Evolutionary conservation across 2,329 filamentous ascomycete species (phyloP).

Genomic region (Malbranchea cinnamomea): DNA sequence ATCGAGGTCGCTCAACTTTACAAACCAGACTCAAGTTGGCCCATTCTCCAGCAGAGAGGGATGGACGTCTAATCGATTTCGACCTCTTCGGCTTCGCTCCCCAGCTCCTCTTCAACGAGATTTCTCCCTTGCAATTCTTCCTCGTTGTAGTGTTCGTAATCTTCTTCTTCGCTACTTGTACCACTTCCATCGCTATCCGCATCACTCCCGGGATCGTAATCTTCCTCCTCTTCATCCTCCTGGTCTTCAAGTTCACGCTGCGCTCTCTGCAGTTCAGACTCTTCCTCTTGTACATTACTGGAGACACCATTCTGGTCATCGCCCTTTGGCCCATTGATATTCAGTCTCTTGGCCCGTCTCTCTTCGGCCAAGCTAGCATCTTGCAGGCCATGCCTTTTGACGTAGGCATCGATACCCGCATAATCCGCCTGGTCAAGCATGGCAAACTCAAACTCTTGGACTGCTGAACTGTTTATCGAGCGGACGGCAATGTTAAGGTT

Average conservation of each 20-base stretch:
- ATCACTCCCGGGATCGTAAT: conserved; percentile 37
- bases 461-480: conserved; percentile 20
- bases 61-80: conserved; percentile 15
- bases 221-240: conserved; percentile 35
- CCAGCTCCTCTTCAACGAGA: conserved; percentile 28
- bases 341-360: conserved; percentile 44
- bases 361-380: conserved; percentile 48
- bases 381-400: conserved; percentile 45
- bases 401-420: conserved; percentile 45
- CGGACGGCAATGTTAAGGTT: conserved; percentile 43
- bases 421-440: conserved; percentile 53
- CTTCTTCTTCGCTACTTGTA: conserved; percentile 28
- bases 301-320: conserved; percentile 11
- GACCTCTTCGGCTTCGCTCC: conserved; percentile 29
- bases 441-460: conserved; percentile 46
- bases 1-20: no score
- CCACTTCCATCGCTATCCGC: conserved; percentile 34
- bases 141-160: conserved; percentile 17
- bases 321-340: conserved; percentile 29
- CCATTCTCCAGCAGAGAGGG: conserved; percentile 9
- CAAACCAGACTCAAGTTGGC: no score
- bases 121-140: conserved; percentile 20
- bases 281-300: conserved; percentile 29
- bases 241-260: conserved; percentile 38
- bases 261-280: conserved; percentile 43